Base-by-base conservation (phyloP, 352 stramenopile species). In the Phytophthora litchii region DNA sequence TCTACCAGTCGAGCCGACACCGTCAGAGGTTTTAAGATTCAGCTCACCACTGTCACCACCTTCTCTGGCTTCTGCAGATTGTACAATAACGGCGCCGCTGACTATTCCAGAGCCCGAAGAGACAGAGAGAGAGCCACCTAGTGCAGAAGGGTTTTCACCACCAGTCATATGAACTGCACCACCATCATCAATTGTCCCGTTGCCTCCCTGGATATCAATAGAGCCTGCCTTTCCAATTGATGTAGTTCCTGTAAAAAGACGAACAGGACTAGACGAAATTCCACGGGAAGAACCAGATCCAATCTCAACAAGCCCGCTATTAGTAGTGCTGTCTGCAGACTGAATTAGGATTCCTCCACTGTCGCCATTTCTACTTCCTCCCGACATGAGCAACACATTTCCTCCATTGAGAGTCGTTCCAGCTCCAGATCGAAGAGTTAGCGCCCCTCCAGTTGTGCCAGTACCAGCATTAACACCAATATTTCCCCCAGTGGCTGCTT, bases 221-320 rank as follows among this genome's bases (percentile, higher is more conserved):
- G 43, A 66, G 9, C 72, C 75, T 32, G 62, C 72, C 17, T 65
- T 57, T 68, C 53, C 62, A 50, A 6, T 65, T 14, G 50, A 35
- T 37, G 61, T 43, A 36, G 34, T 49, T 27, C 74, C 70, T 12
- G 61, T 72, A 34, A 52, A 67, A 31, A 83, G 40, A 34, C 58
- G 50, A 44, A 68, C 29, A 46, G 46, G 53, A 45, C 71, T 74
- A 54, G 63, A 71, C 36, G 52, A 61, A 52, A 50, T 54, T 23
- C 32, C 53, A 41, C 13, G 37, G 25, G 62, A 46, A 34, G 52
- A 62, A 16, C 72, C 72, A 48, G 62, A 69, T 19, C 27, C 40
- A 64, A 85, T 64, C 13, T 43, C 19, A 49, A 73, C 69, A 49
- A 44, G 35, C 11, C 69, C 75, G 43, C 72, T 78, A 29, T 41